Evolutionary conservation across 345 rosid species (phyloP).

Genomic region (Lumnitzera racemosa): DNA sequence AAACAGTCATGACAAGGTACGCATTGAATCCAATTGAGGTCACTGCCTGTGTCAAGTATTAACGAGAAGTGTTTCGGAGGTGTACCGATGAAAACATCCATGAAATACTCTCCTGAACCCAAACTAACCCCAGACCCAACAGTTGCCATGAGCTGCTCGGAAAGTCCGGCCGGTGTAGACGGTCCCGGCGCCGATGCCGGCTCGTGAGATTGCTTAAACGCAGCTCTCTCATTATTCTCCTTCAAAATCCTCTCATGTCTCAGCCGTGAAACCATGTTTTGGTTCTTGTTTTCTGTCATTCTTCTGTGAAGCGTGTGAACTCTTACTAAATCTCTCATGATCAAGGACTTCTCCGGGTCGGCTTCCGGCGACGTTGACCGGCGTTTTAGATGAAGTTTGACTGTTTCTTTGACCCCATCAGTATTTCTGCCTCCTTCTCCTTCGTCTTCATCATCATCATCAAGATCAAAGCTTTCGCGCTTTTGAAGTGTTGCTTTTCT

Average conservation of each 20-base stretch:
- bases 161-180: conserved; percentile 8
- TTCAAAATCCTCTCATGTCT: conserved; percentile 12
- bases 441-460: conserved; percentile 5
- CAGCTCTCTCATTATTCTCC: conserved; percentile 7
- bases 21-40: conserved; percentile 91
- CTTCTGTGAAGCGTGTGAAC: conserved; percentile 64
- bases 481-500: conserved; percentile 2
- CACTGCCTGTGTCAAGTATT: conserved; percentile 96
- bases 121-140: conserved; percentile 76
- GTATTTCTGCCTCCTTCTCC: conserved; percentile 1
- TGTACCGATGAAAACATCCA: conserved; percentile 85
- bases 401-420: conserved; percentile 20
- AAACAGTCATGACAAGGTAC: conserved; percentile 87
- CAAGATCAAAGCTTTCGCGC: conserved; percentile 7
- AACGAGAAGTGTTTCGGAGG: conserved; percentile 88
- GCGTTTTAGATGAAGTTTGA: conserved; percentile 62
- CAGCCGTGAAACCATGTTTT: conserved; percentile 39
- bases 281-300: conserved; percentile 71
- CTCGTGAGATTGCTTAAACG: conserved; percentile 4
- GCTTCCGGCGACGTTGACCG: conserved; percentile 24
- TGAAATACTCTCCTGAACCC: conserved; percentile 91
- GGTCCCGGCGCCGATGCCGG: conserved; percentile 25
- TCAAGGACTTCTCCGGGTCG: conserved; percentile 35
- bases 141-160: conserved; percentile 69
- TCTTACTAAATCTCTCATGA: conserved; percentile 51